Percentiles rank a stretch among this genome's conserved stretches.
These are phyloP conservation scores for Paramarasmius palmivorus DNA, from an alignment of 1,284 basidiomycete species.

Conservation along the genomic window DNA sequence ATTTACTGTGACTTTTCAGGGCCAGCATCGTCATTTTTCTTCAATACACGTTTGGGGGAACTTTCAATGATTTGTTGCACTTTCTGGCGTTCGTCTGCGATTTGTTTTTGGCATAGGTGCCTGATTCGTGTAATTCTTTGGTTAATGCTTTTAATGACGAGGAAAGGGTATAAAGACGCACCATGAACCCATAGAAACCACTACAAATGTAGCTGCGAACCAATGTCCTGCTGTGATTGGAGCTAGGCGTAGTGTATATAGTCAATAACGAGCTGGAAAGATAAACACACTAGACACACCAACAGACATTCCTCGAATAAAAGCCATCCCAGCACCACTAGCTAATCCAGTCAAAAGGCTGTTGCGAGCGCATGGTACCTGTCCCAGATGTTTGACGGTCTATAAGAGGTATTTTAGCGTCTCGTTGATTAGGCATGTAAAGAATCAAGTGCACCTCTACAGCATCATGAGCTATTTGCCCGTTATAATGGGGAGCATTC, in stretches of 20 bases:
- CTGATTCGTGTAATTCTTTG: slow-evolving; percentile 31
- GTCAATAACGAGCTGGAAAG: neutral
- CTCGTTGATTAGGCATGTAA: neutral
- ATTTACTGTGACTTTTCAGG: slow-evolving; percentile 16
- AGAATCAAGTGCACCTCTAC: slow-evolving; percentile 1
- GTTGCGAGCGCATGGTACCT: slow-evolving; percentile 33
- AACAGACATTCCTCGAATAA: slow-evolving; percentile 41
- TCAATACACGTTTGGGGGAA: slow-evolving; percentile 55
- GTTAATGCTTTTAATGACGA: slow-evolving; percentile 4
- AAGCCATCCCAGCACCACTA: slow-evolving; percentile 29
- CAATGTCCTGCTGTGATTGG: slow-evolving; percentile 47
- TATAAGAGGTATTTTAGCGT: neutral
- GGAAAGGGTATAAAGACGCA: slow-evolving; percentile 25
- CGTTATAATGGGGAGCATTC: neutral
- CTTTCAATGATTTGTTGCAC: slow-evolving; percentile 60
- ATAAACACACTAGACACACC: slow-evolving; percentile 27
- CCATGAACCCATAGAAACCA: slow-evolving; percentile 46
- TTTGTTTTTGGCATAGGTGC: slow-evolving; percentile 61
- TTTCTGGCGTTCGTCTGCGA: slow-evolving; percentile 53
- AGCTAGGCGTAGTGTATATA: slow-evolving; percentile 24
- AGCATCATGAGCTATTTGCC: slow-evolving; percentile 2
- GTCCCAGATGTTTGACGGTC: slow-evolving; percentile 13
- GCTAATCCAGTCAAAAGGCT: slow-evolving; percentile 16
- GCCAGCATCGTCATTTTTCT: slow-evolving; percentile 35
- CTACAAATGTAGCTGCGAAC: slow-evolving; percentile 43